These are phyloP conservation scores for Camellia japonica DNA, from an alignment of 148 eudicot species.

Conservation along the genomic window DNA sequence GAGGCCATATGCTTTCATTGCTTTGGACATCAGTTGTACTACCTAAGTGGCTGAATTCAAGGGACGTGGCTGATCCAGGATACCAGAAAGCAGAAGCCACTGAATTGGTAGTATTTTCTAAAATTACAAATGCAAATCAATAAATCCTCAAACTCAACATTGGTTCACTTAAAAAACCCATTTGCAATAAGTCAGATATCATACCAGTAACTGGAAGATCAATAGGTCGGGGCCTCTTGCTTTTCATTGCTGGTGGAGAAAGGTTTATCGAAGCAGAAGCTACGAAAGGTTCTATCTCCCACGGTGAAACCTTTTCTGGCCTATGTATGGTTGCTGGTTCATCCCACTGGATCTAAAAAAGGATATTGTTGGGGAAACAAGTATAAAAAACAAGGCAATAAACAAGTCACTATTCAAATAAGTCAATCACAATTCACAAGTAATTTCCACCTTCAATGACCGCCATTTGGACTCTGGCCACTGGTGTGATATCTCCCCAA, in stretches of 20 bases:
- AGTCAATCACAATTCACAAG: constrained; percentile 6
- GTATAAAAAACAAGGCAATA: constrained; percentile 13
- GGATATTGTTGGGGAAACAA: constrained; percentile 10
- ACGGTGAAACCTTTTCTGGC: constrained; percentile 83
- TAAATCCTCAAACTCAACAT: constrained; percentile 2
- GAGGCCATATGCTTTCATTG: constrained; percentile 25
- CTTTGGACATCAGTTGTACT: constrained; percentile 21
- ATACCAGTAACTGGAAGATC: constrained; percentile 61
- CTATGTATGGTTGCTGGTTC: constrained; percentile 64
- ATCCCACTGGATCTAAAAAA: constrained; percentile 83
- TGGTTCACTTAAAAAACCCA: background rate
- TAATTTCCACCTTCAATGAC: constrained; percentile 64
- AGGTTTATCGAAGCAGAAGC: constrained; percentile 45
- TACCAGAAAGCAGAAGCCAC: constrained; percentile 49
- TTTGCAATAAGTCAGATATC: background rate
- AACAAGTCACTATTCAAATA: background rate
- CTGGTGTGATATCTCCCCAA: constrained; percentile 56
- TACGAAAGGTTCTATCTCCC: constrained; percentile 86
- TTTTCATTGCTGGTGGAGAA: constrained; percentile 46
- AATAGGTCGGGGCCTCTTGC: constrained; percentile 63
- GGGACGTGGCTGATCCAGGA: constrained; percentile 33
- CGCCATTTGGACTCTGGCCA: constrained; percentile 87
- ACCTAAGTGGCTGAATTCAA: constrained; percentile 31
- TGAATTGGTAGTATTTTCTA: constrained; percentile 35
- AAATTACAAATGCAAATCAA: constrained; percentile 12